A percentile compares a stretch with the other conserved stretches of the same genome.
Evolutionary conservation across 2,329 filamentous ascomycete genomes (phyloP).

Genomic region (Alternaria postmessia): DNA sequence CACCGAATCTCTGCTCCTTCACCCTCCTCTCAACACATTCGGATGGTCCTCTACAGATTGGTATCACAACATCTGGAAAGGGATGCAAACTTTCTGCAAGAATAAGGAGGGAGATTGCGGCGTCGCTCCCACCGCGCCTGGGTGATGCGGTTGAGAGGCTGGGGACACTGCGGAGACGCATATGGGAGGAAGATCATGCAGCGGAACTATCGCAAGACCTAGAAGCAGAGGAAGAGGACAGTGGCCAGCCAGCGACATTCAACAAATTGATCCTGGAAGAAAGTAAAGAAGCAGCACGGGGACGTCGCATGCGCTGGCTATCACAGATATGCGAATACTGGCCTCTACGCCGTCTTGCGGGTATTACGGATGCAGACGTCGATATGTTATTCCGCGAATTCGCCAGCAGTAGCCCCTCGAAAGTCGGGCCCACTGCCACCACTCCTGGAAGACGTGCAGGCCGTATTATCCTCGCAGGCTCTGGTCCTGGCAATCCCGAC

Average conservation of each 20-base stretch:
- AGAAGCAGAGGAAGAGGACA: conserved; percentile 66
- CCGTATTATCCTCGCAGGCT: conserved; percentile 86
- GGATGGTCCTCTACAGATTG: conserved; percentile 91
- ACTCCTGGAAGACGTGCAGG: conserved; percentile 58
- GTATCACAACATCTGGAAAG: conserved; percentile 92
- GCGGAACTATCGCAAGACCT: conserved; percentile 56
- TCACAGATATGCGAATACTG: conserved; percentile 98
- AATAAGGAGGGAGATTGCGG: conserved; percentile 86
- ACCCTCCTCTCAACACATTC: conserved; percentile 86
- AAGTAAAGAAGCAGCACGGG: conserved; percentile 77
- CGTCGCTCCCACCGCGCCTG: conserved; percentile 76
- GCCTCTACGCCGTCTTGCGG: conserved; percentile 83
- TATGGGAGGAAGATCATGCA: conserved; percentile 60
- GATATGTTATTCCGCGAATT: conserved; percentile 79
- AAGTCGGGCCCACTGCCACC: conserved; percentile 33
- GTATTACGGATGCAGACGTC: conserved; percentile 81
- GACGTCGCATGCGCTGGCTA: conserved; percentile 87
- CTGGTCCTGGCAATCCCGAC: conserved; percentile 90
- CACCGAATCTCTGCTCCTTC: conserved; percentile 86
- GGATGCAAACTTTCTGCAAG: conserved; percentile 93
- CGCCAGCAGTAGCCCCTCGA: conserved; percentile 51
- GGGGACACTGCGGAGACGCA: conserved; percentile 61
- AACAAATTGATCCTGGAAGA: conserved; percentile 81
- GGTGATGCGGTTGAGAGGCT: conserved; percentile 80
- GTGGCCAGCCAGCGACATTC: conserved; percentile 80